Evolutionary conservation across 345 rosid genomes (phyloP).

Genomic region (Limnanthes douglasii): DNA sequence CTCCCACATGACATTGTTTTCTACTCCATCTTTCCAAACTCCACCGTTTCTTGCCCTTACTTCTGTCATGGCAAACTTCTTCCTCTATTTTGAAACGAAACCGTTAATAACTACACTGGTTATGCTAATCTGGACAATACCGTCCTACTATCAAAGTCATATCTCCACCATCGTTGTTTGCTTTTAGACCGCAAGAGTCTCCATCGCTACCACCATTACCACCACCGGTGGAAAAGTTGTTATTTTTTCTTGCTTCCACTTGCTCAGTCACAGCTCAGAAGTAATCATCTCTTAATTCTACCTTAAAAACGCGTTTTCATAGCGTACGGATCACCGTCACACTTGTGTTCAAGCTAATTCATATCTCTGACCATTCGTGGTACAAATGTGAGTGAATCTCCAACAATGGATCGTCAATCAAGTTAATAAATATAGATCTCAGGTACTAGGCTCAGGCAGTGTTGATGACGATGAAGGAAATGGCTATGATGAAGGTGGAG

Average conservation of each 20-base stretch:
- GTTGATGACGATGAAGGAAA: too few species aligned
- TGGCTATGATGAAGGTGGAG: conserved; percentile 12
- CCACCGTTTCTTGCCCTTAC: conserved; percentile 15
- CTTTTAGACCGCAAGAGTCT: conserved; percentile 12
- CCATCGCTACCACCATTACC: conserved; percentile 7
- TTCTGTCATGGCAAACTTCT: conserved; percentile 20
- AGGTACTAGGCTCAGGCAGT: too few species aligned
- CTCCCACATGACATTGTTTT: too few species aligned
- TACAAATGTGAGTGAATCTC: conserved; percentile 80
- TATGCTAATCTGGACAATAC: conserved; percentile 61
- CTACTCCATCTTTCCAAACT: too few species aligned
- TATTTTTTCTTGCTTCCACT: not conserved
- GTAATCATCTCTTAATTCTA: conserved; percentile 11
- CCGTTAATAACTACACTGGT: conserved; percentile 46
- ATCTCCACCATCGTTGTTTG: conserved; percentile 29
- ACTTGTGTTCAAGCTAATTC: conserved; percentile 71
- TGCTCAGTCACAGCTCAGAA: conserved; percentile 11
- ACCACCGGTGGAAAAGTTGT: conserved; percentile 4
- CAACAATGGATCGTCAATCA: conserved; percentile 29
- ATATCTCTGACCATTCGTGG: conserved; percentile 54
- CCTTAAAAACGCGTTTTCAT: conserved; percentile 51
- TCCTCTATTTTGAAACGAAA: conserved; percentile 43
- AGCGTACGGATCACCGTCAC: conserved; percentile 71
- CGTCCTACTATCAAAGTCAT: conserved; percentile 56
- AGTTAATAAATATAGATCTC: too few species aligned